Evolutionary conservation across 805 yeast species (phyloP).

Genomic region (Metschnikowia drakensbergensis): DNA sequence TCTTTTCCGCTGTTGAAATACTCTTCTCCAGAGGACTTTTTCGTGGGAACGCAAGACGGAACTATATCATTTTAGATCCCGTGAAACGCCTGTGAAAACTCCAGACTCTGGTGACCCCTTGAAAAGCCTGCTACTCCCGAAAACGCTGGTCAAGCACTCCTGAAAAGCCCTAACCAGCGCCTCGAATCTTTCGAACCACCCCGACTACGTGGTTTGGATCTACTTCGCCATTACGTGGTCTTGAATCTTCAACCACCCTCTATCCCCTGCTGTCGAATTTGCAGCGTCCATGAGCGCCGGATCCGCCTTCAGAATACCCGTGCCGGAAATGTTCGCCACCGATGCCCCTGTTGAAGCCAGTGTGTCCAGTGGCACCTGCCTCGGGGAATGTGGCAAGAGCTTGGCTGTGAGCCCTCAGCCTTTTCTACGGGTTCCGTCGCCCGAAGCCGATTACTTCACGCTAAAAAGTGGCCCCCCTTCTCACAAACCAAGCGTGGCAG

Average conservation of each 20-base stretch:
- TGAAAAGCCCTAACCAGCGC: too few relatives aligned
- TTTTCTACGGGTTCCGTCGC: neutral
- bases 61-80: too few relatives aligned
- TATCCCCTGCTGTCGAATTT: too few relatives aligned
- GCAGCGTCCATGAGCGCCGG: neutral
- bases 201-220: too few relatives aligned
- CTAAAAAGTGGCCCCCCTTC: neutral
- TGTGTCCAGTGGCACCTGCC: neutral
- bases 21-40: too few relatives aligned
- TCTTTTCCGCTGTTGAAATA: neutral
- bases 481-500: neutral
- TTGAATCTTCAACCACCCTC: neutral
- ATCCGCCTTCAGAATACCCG: neutral
- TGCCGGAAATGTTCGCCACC: neutral
- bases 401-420: neutral
- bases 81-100: neutral
- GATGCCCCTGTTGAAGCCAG: neutral
- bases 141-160: too few relatives aligned
- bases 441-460: conserved; percentile 13
- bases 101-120: neutral
- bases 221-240: neutral
- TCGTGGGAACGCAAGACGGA: too few relatives aligned
- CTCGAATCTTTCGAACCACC: too few relatives aligned
- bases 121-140: too few relatives aligned
- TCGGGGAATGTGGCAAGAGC: neutral